phyloP scores from a whole-genome alignment of 164 flowering plant genomes.

The Magnolia kwangsiensis region DNA sequence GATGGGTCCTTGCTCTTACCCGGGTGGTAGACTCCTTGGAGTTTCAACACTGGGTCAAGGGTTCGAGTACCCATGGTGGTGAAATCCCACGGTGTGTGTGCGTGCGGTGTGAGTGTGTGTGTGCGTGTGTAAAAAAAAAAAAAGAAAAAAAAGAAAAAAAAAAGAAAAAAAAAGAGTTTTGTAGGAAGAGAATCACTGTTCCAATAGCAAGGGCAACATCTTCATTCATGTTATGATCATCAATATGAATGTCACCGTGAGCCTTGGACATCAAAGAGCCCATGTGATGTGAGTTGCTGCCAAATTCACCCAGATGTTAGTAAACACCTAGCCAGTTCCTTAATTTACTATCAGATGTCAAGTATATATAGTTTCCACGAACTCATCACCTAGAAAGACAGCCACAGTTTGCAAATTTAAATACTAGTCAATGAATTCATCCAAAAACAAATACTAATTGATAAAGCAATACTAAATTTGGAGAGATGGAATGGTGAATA shows the following conservation, averaged over 20 bases:
- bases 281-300: slow-evolving; percentile 98
- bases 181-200: slow-evolving; percentile 41
- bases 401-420: neutral
- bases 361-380: neutral
- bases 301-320: slow-evolving; percentile 13
- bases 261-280: slow-evolving; percentile 88
- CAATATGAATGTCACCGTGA: slow-evolving; percentile 87
- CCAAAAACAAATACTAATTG: neutral
- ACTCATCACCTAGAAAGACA: neutral
- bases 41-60: too few relatives aligned
- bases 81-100: too few relatives aligned
- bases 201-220: slow-evolving; percentile 99
- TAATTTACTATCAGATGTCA: neutral
- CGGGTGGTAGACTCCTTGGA: too few relatives aligned
- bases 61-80: too few relatives aligned
- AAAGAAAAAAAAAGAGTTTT: too few relatives aligned
- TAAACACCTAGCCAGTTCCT: neutral
- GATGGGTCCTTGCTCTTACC: too few relatives aligned
- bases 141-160: too few relatives aligned
- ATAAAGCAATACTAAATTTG: neutral
- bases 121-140: too few relatives aligned
- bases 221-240: slow-evolving; percentile 98
- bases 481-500: neutral
- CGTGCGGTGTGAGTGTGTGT: too few relatives aligned
- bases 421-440: neutral